These are phyloP conservation scores for Fraxinus nigra DNA, from an alignment of 305 asterid genomes.

Conservation along the genomic window DNA sequence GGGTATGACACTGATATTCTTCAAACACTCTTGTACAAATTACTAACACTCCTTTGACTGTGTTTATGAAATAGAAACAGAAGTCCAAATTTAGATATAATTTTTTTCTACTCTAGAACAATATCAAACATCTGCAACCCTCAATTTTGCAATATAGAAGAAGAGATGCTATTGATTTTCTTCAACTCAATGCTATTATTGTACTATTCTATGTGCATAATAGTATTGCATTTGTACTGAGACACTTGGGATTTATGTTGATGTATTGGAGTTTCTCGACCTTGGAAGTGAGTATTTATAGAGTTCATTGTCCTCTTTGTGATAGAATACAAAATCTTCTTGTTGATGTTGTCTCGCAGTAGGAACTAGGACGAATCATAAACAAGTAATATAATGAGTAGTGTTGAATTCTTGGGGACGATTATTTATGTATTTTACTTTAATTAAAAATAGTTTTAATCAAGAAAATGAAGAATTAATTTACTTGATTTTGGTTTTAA, in stretches of 20 bases:
- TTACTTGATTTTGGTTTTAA: not conserved
- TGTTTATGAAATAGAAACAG: not conserved
- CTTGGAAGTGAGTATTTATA: slow-evolving; percentile 55
- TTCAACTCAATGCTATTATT: not conserved
- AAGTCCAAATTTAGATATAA: not conserved
- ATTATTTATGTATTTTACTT: not conserved
- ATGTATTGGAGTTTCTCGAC: slow-evolving; percentile 45
- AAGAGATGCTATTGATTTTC: not conserved
- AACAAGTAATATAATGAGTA: not conserved
- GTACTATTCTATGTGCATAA: not conserved
- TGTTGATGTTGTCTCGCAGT: not conserved
- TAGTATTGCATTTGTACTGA: not conserved
- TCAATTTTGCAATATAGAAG: not conserved
- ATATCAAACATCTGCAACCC: not conserved
- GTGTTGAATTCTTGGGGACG: not conserved
- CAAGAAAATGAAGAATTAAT: not conserved
- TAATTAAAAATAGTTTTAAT: too few species aligned
- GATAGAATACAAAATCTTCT: not conserved
- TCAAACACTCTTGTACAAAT: not conserved
- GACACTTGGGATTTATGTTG: not conserved
- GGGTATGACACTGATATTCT: not conserved
- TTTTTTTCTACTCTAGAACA: not conserved
- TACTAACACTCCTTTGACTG: not conserved
- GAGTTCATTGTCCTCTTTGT: slow-evolving; percentile 36
- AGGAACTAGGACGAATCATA: not conserved